Percentiles rank a stretch among this genome's conserved stretches.
Conservation (phyloP, 2,329 filamentous ascomycete species). For the Epicoccum nigrum region DNA sequence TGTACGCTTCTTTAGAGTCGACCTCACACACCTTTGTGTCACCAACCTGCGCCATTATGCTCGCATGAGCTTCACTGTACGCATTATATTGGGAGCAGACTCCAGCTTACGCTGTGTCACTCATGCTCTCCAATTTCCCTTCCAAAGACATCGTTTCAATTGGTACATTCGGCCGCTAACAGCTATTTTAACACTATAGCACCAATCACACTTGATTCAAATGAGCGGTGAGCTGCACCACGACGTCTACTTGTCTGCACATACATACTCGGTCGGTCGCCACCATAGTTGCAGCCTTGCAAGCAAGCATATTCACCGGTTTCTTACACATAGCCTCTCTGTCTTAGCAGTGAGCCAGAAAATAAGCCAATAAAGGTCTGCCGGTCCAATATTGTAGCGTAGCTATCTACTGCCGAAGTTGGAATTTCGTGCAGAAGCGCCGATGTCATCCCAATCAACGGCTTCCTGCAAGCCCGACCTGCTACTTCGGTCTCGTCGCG, state of each 20-base stretch:
- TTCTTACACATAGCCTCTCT: slow-evolving; percentile 8
- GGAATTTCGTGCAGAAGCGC: neutral
- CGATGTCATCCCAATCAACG: slow-evolving; percentile 5
- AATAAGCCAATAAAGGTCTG: neutral
- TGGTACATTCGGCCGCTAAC: neutral
- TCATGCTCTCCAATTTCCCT: neutral
- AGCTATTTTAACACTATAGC: neutral
- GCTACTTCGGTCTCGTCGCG: neutral
- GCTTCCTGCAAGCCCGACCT: neutral
- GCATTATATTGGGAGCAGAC: neutral
- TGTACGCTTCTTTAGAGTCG: neutral
- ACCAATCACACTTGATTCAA: neutral
- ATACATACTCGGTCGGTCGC: neutral
- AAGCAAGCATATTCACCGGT: slow-evolving; percentile 8
- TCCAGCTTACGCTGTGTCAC: slow-evolving; percentile 13
- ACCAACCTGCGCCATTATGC: slow-evolving; percentile 9
- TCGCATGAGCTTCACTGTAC: slow-evolving; percentile 10
- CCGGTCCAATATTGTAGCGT: neutral
- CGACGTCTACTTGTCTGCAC: neutral
- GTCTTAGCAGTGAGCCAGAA: neutral
- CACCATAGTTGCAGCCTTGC: neutral
- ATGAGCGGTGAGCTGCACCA: slow-evolving; percentile 13
- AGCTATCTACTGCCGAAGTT: slow-evolving; percentile 7
- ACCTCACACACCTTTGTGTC: neutral
- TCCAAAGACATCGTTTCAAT: neutral